Conservation (phyloP, 1,284 basidiomycete genomes). For the Tremellales sp. region DNA sequence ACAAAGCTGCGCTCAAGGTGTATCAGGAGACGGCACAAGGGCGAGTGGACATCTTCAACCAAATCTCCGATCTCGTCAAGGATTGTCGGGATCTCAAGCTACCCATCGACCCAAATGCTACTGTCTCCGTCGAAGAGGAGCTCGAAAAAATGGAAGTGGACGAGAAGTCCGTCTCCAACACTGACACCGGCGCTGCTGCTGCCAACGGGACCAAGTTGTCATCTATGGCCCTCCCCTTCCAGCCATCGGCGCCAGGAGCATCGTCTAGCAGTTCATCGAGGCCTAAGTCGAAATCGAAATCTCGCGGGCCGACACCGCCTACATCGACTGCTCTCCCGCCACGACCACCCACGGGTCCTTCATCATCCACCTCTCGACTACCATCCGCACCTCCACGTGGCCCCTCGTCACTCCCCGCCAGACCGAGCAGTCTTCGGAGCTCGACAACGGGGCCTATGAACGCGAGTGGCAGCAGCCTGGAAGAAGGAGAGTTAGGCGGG, state of each 20-base stretch:
- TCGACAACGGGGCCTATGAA: constrained; percentile 11
- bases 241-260: constrained; percentile 16
- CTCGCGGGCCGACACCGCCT: constrained; percentile 5
- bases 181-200: constrained; percentile 1
- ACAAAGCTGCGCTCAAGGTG: constrained; percentile 21
- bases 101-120: constrained; percentile 15
- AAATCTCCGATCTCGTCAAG: constrained; percentile 30
- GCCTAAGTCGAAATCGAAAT: constrained; percentile 1
- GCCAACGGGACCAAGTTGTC: constrained; percentile 13
- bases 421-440: constrained; percentile 23
- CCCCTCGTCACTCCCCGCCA: constrained; percentile 9
- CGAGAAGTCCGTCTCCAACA: constrained; percentile 3
- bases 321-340: constrained; percentile 1
- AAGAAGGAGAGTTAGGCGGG: constrained; percentile 29
- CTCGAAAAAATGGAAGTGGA: constrained; percentile 25
- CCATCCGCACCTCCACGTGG: constrained; percentile 1
- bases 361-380: neutral
- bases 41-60: constrained; percentile 29
- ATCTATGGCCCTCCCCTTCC: constrained; percentile 28
- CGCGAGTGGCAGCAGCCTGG: constrained; percentile 11
- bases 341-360: neutral
- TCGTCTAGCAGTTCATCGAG: neutral
- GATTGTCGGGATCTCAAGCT: constrained; percentile 33
- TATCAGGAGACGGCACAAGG: constrained; percentile 27
- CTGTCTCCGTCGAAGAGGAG: neutral